These are phyloP conservation scores for Rubia peregrina DNA, from an alignment of 305 asterid species.

Conservation along the genomic window DNA sequence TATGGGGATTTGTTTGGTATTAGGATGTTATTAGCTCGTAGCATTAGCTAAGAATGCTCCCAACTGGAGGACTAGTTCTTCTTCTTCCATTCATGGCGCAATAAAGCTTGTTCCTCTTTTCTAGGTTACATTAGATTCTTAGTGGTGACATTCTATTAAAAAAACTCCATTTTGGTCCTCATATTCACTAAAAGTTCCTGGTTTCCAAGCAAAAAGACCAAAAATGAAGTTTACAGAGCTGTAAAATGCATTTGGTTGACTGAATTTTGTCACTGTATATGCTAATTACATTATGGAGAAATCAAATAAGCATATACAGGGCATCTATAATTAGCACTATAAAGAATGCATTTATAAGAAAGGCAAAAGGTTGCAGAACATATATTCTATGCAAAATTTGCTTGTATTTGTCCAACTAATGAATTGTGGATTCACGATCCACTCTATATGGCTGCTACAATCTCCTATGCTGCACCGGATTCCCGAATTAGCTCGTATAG, in stretches of 20 bases:
- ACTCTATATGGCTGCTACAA: neutral
- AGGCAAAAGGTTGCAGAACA: neutral
- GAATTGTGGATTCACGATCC: neutral
- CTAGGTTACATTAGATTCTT: neutral
- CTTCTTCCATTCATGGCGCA: neutral
- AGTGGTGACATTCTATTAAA: neutral
- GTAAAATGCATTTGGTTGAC: neutral
- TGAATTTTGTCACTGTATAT: neutral
- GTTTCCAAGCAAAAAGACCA: no score
- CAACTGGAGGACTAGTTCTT: neutral
- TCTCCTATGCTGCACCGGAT: constrained; percentile 23
- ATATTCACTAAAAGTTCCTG: no score
- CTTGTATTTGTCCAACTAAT: neutral
- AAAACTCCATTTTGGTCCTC: neutral
- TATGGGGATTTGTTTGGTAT: constrained; percentile 25
- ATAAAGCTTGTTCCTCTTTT: neutral
- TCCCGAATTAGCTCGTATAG: constrained; percentile 59
- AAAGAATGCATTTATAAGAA: neutral
- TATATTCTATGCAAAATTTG: no score
- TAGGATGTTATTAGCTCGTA: neutral
- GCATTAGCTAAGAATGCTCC: neutral
- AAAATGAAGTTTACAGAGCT: neutral
- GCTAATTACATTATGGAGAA: neutral
- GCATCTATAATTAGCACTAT: neutral
- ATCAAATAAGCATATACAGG: neutral